Evolutionary conservation across 2,329 filamentous ascomycete species (phyloP).

Genomic region (Sordariomycetes sp.): DNA sequence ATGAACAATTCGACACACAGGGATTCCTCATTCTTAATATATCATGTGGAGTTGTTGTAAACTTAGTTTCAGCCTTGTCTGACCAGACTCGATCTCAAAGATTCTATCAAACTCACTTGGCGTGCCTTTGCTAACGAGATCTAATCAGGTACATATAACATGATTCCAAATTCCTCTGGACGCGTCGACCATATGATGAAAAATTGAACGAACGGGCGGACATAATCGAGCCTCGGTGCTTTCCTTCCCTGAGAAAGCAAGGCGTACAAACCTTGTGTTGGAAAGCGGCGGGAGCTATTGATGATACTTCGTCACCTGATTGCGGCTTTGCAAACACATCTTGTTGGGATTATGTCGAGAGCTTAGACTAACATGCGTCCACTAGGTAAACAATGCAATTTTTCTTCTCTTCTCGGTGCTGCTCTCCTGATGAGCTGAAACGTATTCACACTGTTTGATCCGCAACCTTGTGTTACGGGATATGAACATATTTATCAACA

Average conservation of each 20-base stretch:
- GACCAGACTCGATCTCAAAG: slow-evolving; percentile 44
- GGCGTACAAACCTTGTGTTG: slow-evolving; percentile 55
- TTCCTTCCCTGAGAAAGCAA: slow-evolving; percentile 40
- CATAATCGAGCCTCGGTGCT: slow-evolving; percentile 48
- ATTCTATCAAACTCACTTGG: too few species aligned
- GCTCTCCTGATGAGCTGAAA: slow-evolving; percentile 36
- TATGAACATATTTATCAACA: slow-evolving; percentile 45
- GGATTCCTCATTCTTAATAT: slow-evolving; percentile 62
- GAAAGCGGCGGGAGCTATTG: slow-evolving; percentile 44
- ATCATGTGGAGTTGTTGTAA: slow-evolving; percentile 53
- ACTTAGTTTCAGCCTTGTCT: slow-evolving; percentile 61
- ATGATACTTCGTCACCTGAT: slow-evolving; percentile 60
- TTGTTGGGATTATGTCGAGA: slow-evolving; percentile 12
- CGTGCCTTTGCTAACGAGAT: slow-evolving; percentile 27
- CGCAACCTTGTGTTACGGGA: slow-evolving; percentile 26
- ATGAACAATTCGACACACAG: slow-evolving; percentile 54
- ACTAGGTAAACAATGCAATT: slow-evolving; percentile 23
- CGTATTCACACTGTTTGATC: slow-evolving; percentile 56
- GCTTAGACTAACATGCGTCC: slow-evolving; percentile 18
- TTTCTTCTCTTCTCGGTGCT: slow-evolving; percentile 9
- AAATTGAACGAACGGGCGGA: slow-evolving; percentile 63
- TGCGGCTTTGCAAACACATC: slow-evolving; percentile 22
- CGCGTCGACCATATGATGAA: slow-evolving; percentile 42
- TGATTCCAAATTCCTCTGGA: slow-evolving; percentile 2
- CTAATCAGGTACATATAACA: slow-evolving; percentile 30